phyloP scores from a whole-genome alignment of 2,329 filamentous ascomycete species.

The Aureobasidium melanogenum region DNA sequence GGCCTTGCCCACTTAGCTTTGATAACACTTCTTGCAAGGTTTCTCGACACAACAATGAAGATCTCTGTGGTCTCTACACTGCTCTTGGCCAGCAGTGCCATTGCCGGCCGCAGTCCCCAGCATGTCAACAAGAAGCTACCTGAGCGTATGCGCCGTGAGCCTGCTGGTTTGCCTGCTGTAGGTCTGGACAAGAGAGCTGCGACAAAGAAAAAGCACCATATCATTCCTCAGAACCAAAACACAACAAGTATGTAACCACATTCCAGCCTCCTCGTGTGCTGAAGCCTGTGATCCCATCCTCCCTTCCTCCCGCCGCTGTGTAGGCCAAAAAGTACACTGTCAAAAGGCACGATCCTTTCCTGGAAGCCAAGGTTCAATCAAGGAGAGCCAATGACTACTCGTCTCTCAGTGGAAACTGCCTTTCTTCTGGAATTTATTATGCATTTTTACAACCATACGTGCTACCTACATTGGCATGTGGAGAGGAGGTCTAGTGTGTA shows the following conservation, averaged over 20 bases:
- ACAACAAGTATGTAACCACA: conserved; percentile 30
- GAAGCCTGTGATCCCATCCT: neutral
- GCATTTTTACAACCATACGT: neutral
- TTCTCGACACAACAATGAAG: neutral
- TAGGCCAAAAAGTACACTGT: too few species aligned
- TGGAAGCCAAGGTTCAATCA: too few species aligned
- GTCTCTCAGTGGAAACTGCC: neutral
- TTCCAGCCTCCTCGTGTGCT: neutral
- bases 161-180: neutral
- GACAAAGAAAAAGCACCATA: conserved; percentile 14
- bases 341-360: too few species aligned
- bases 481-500: neutral
- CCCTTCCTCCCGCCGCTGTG: too few species aligned
- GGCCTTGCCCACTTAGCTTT: neutral
- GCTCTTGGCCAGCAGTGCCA: conserved; percentile 1
- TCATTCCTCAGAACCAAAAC: conserved; percentile 35
- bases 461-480: too few species aligned
- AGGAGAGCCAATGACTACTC: neutral
- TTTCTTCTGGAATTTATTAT: neutral
- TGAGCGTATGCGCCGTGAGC: conserved; percentile 7
- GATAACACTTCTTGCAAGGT: neutral
- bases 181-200: conserved; percentile 3
- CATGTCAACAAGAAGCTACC: conserved; percentile 21
- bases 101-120: conserved; percentile 16
- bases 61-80: neutral